Evolutionary conservation across 768 basidiomycete species (phyloP).

Genomic region (Termitomyces bulborhizus): DNA sequence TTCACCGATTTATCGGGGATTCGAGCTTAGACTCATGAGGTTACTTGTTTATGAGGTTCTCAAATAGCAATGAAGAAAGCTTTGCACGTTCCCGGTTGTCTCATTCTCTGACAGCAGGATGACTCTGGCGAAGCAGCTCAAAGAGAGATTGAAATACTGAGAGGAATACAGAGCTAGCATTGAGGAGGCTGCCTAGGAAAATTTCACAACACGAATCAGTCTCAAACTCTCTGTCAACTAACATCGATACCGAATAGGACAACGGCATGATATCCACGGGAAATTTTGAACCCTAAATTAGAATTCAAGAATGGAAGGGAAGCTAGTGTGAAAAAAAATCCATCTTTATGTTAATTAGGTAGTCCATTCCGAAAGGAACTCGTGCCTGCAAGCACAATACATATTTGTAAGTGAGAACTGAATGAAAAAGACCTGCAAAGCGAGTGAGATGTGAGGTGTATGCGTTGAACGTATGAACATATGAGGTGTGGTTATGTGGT

Average conservation of each 20-base stretch:
- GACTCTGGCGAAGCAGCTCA: no score
- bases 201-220: not conserved
- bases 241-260: no score
- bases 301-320: not conserved
- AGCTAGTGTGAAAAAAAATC: not conserved
- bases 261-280: not conserved
- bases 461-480: constrained; percentile 2
- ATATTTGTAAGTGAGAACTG: constrained; percentile 12
- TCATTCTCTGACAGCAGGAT: not conserved
- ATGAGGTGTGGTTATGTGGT: constrained; percentile 4
- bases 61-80: no score
- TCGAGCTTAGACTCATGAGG: no score
- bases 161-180: not conserved
- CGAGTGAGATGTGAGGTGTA: constrained; percentile 10
- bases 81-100: no score
- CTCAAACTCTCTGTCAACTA: no score
- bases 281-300: not conserved
- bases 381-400: constrained; percentile 10
- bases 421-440: constrained; percentile 1
- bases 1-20: no score
- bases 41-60: no score
- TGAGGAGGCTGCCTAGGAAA: not conserved
- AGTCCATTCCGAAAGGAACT: constrained; percentile 13
- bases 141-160: not conserved
- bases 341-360: constrained; percentile 11